Evolutionary conservation across 2,329 filamentous ascomycete species (phyloP), one percentile per base, ranked within the genome.

Genomic region (Talaromyces islandicus): DNA sequence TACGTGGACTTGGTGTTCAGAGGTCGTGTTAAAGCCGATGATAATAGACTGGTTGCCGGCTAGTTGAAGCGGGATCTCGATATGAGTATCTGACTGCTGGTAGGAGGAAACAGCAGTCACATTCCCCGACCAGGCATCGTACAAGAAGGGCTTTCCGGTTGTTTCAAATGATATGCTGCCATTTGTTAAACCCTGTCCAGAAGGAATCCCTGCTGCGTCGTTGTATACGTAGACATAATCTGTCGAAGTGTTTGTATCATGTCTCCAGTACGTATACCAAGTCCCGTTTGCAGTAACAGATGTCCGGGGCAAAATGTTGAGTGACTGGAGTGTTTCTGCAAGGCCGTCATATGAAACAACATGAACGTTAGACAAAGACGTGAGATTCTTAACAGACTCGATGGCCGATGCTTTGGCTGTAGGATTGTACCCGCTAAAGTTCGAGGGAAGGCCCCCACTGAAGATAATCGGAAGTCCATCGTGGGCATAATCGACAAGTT

Each of bases 391-490:
- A 29, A 76, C 62, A 1, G 66, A 61, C 7, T 64, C 64, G 35
- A 65, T 55, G 7, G 70, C 60, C 10, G 62, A 30, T 10, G 29
- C 21, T 25, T 48, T 50, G 46, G 60, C 65, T 38, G 48, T 62
- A 12, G 60, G 38, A 43, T 68, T 64, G 43, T 64, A 32, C 14
- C 57, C 61, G 7, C 63, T 60, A 46, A 67, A 67, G 24, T 62
- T 64, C 21, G 65, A 64, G n/a, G 71, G 71, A 10, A 71, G 35
- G n/a, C 71, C 71, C 5, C 74, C 73, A 38, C 66, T 67, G 53
- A 81, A 70, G 17, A 81, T 70, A 4, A 81, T 69, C 0, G 78
- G 78, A 1, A 82, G 68, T 0, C 79, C 78, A 2, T 64, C 64
- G 1, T 69, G 57, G 0, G 77, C 75, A 56, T 70, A 75, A 3